phyloP scores from a whole-genome alignment of 2,329 filamentous ascomycete genomes.

The Xylaria hypoxylon region DNA sequence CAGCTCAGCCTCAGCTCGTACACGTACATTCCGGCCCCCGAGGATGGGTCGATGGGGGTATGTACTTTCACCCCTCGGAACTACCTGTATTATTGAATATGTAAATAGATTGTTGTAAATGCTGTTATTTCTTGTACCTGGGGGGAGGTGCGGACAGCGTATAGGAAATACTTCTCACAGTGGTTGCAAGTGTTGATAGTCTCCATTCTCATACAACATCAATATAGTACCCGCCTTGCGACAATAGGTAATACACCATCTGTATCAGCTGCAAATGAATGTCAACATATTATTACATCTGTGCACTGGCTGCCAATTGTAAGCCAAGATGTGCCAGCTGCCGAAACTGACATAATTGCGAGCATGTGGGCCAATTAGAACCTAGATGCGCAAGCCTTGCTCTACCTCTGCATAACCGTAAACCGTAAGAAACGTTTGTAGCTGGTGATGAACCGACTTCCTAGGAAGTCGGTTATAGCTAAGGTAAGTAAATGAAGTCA shows the following conservation, averaged over 20 bases:
- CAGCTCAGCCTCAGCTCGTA: not conserved
- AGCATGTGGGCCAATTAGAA: too few species aligned
- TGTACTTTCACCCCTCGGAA: not conserved
- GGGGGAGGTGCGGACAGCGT: too few species aligned
- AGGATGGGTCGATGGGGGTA: not conserved
- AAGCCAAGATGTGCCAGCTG: not conserved
- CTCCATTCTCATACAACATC: too few species aligned
- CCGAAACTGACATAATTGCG: not conserved
- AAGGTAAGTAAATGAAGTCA: not conserved
- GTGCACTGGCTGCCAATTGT: not conserved
- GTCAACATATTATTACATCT: too few species aligned
- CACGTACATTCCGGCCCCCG: slow-evolving; percentile 14
- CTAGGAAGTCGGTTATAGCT: too few species aligned
- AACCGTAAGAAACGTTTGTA: too few species aligned
- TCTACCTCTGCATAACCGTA: too few species aligned
- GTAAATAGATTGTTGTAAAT: slow-evolving; percentile 20
- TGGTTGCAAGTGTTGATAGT: too few species aligned
- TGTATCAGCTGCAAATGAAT: not conserved
- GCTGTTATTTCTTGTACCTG: not conserved
- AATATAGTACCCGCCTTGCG: too few species aligned
- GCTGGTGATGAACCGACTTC: too few species aligned
- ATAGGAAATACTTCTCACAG: too few species aligned
- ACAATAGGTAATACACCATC: not conserved
- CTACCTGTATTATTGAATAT: slow-evolving; percentile 31
- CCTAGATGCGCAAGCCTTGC: too few species aligned